Evolutionary conservation across 306 rosid species (phyloP).

Genomic region (Canavalia ensiformis): DNA sequence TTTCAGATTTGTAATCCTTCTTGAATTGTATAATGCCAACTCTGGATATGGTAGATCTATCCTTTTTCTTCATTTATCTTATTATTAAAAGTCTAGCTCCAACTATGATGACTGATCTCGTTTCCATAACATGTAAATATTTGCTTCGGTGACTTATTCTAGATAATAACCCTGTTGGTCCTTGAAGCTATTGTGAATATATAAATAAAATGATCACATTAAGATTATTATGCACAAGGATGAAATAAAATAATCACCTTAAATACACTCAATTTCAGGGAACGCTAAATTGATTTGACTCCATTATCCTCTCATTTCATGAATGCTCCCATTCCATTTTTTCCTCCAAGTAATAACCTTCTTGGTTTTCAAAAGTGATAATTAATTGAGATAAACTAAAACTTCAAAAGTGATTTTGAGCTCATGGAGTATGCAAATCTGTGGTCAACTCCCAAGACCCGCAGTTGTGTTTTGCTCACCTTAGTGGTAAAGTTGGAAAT

Average conservation of each 20-base stretch:
- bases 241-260: background rate
- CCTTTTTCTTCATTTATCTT: conserved; percentile 24
- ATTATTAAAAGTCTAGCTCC: conserved; percentile 17
- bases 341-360: background rate
- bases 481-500: conserved; percentile 6
- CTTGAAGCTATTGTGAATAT: background rate
- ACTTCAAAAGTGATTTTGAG: background rate
- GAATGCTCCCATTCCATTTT: background rate
- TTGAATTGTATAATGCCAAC: background rate
- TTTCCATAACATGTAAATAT: conserved; percentile 10
- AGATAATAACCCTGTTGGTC: conserved; percentile 26
- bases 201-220: background rate
- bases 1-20: conserved; percentile 7
- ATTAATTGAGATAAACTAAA: background rate
- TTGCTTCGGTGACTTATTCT: background rate
- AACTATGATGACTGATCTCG: conserved; percentile 9
- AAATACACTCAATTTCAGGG: background rate
- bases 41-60: conserved; percentile 33
- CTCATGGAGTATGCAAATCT: background rate
- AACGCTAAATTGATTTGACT: background rate
- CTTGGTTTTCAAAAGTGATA: background rate
- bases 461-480: background rate
- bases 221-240: no score
- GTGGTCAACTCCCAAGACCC: conserved; percentile 22
- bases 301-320: background rate